Evolutionary conservation across 83 land plant genomes (phyloP), one percentile per base, ranked within the genome.

Genomic region (Isoetes engelmannii): DNA sequence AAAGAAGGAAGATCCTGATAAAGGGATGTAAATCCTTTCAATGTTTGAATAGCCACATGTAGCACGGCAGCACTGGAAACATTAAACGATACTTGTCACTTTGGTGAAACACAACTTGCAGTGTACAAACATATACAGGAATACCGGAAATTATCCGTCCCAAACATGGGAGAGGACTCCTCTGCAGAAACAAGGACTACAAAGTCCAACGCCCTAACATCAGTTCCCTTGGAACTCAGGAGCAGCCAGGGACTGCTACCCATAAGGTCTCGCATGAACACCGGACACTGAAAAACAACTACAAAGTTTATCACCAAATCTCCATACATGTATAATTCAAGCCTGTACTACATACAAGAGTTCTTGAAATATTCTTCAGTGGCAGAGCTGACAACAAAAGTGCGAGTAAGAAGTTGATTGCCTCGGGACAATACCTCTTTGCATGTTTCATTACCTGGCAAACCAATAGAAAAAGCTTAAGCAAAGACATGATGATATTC

Each of bases 341-440:
- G 15, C 8, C 61, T 9, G 20, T n/a, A 48, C 19, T 0, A 49
- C 13, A 48, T 47, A 19, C 21, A 47, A 15, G 19, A 47, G 61
- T 74, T 53, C 17, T 60, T 4, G 73, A 67, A 44, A 17, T 57
- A 20, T 49, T 48, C 28, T 77, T 71, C 54, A 48, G 65, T 37
- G 80, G 78, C 42, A 77, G 7, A 41, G 86, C 85, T 55, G 96
- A 80, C 18, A 75, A 59, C 50, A 93, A 75, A 63, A 87, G 68
- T 48, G 83, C 76, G 44, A 81, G 78, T 9, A 93, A 57, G 61
- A 90, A 90, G 37, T 63, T 73, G 19, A 93, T 63, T 28, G 84
- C 92, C 78, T 93, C 98, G 0, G 96, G 90, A 65, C 86, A 93
- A 58, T 83, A 88, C 70, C 87, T 90, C 65, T 69, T 56, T 45